Conservation (phyloP, 2,329 filamentous ascomycete species). For the Trichoderma semiorbis region DNA sequence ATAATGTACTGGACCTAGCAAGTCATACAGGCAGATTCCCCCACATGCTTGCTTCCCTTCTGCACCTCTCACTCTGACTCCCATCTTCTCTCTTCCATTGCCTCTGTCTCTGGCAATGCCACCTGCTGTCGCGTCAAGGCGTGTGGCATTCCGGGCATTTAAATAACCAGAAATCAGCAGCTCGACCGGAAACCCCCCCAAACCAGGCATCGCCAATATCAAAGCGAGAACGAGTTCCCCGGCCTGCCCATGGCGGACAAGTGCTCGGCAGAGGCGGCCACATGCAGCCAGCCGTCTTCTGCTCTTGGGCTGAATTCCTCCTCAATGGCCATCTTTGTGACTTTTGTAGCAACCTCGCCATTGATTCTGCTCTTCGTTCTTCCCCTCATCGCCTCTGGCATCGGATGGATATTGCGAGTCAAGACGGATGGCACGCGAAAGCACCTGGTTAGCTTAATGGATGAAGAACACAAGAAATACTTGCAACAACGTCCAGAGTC, state of each 20-base stretch:
- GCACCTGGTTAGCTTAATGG: slow-evolving; percentile 52
- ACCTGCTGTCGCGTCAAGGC: not conserved
- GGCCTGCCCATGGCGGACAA: slow-evolving; percentile 9
- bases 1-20: slow-evolving; percentile 9
- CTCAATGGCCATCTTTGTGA: slow-evolving; percentile 27
- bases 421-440: slow-evolving; percentile 61
- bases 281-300: slow-evolving; percentile 6
- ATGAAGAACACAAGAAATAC: slow-evolving; percentile 42
- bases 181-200: not conserved
- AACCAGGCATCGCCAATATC: not conserved
- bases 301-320: slow-evolving; percentile 27
- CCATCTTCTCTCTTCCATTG: not conserved
- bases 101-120: slow-evolving; percentile 11
- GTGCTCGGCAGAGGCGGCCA: slow-evolving; percentile 13
- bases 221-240: slow-evolving; percentile 14
- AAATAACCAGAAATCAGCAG: not conserved
- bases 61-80: not conserved
- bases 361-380: slow-evolving; percentile 26
- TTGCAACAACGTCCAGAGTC: slow-evolving; percentile 33
- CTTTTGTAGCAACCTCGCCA: slow-evolving; percentile 22
- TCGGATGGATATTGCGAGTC: slow-evolving; percentile 61
- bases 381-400: slow-evolving; percentile 38
- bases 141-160: slow-evolving; percentile 8
- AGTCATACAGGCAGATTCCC: slow-evolving; percentile 16
- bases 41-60: slow-evolving; percentile 17